Base-by-base conservation (phyloP, 2,329 filamentous ascomycete genomes). In the Fusarium torulosum region DNA sequence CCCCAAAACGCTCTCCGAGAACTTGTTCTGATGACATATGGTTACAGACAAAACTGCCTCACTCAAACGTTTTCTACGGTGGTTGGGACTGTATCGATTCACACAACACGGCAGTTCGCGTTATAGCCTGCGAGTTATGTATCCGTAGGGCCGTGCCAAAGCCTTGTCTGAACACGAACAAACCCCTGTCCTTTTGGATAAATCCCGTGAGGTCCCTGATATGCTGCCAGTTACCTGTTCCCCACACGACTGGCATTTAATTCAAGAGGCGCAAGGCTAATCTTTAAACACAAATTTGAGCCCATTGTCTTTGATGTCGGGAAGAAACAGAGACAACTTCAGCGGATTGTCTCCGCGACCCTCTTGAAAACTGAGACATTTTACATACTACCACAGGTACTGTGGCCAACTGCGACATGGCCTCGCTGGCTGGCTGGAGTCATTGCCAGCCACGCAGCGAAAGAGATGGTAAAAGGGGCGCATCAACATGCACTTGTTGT, bases 231-330 rank as follows among this genome's bases (percentile, higher is more conserved):
- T 49, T 60, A 33, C 29, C 40, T 35, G 43, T 47, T 54, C 52
- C 51, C 53, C 57, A 51, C 57, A 44, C 43, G 42, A 35, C 43
- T 63, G 37, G 41, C 40, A 41, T 59, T 27, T 54, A 38, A 43
- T 47, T 35, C n/a, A 47, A 61, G 56, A 67, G 50, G 60, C 47
- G 50, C 44, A 58, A 68, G 53, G 50, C 67, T 68, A 57, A 69
- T 54, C 52, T 64, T 64, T 38, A 62, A 56, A 53, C 55, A 40
- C 44, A 50, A 53, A 55, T 60, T 63, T 59, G 50, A 58, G 45
- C 45, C 50, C 61, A 53, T 53, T 54, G 57, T 66, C 50, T 58
- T 57, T 50, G 42, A 55, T 41, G 21, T 31, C 54, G 45, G 27
- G 27, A 63, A 66, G 45, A 19, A 66, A 52, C 45, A 66, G 64